Base-by-base conservation (phyloP, 164 flowering plant species). In the Vitis riparia region DNA sequence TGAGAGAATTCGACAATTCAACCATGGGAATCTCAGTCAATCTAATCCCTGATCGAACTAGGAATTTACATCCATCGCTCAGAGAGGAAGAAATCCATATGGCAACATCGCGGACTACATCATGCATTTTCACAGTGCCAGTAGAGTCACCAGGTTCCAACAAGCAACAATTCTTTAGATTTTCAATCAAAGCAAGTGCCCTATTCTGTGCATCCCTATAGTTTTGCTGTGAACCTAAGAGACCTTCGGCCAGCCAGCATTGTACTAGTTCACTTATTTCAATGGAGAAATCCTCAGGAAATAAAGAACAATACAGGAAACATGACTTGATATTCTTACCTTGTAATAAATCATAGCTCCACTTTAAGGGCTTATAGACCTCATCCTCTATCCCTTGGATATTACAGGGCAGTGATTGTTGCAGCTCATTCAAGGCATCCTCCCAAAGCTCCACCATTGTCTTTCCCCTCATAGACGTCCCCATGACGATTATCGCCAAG, bases 71-170 rank as follows among this genome's bases (percentile, higher is more conserved):
- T n/a, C 23, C 66, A 13, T 69, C 60, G 8, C n/a, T 27, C 9
- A 23, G 7, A 2, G 72, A 66, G 10, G 60, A 53, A 32, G 50
- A 50, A 30, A 66, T 66, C 69, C 69, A 66, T 14, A 66, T 66
- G 16, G 59, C 59, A 32, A 66, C 60, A 66, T 66, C 69, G 9
- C 69, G 69, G n/a, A 66, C 49, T 11, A 66, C 69, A 55, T 66
- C 69, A 66, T 66, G 69, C 69, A 66, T 66, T 16, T 55, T 55
- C 50, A 66, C 60, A 8, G 69, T 53, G 10, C 29, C 69, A 13
- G 7, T 59, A 1, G 37, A 13, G 7, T 8, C 49, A 32, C 69
- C 69, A n/a, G 3, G 8, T 37, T 66, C 69, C 50, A 66, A 66
- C 60, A 66, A 12, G 16, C 69, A 66, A 55, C 14, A 29, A 11